Evolutionary conservation across 192 early-diverging fungal genomes (phyloP), one percentile per base, ranked within the genome.

Genomic region (Mycoemilia scoparia): DNA sequence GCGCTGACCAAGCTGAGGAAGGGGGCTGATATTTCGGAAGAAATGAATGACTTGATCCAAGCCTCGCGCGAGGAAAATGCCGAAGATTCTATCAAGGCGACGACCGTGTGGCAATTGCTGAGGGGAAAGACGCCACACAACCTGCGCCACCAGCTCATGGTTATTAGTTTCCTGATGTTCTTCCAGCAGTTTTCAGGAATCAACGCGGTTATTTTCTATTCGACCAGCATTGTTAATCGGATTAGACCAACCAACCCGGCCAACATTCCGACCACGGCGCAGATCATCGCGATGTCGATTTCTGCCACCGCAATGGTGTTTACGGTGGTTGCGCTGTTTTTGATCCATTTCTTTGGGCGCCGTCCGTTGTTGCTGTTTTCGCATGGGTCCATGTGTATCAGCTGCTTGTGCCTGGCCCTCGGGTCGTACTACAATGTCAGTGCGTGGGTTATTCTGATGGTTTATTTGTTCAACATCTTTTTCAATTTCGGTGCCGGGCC

Each of bases 111-210:
- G 14, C 43, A 64, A 17, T 61, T 82, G 6, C 53, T 82, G 29
- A 57, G 51, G 11, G 60, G 66, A 1, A 38, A 56, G 10, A 60
- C 64, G 5, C 57, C 57, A 4, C 48, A 64, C 39, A 65, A 69
- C 24, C 51, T 82, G 36, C 57, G 70, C 5, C 49, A 56, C 24
- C 70, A 77, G 30, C 65, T 84, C 0, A 7, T 82, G 11, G 66
- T 66, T 21, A 73, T 74, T 24, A 51, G 81, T 10, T 48, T 64
- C 2, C 37, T 85, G 7, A 79, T 84, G 53, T 58, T 79, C 13
- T 51, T 69, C 39, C 86, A 90, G 50, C 86, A 90, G 55, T 62
- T 86, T 14, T 72, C 69, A 25, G 86, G 82, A 30, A 84, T 90
- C 49, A 85, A 84, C 49, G 82, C 75, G 8, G 70, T 84, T 24